These are phyloP conservation scores for Smittium culicis DNA, from an alignment of 371 early-diverging fungal genomes.

Conservation along the genomic window DNA sequence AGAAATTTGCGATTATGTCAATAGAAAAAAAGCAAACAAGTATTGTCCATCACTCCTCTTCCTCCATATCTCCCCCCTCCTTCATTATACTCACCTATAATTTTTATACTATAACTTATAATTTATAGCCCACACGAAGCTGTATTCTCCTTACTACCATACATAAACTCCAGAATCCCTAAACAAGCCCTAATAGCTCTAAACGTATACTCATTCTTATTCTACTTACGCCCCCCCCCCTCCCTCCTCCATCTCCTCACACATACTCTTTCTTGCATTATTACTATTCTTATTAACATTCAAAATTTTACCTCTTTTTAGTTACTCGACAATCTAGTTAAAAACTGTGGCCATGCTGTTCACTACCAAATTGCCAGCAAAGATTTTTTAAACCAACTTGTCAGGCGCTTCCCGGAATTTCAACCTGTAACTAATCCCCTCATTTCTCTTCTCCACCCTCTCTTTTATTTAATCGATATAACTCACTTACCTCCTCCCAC, in stretches of 20 bases:
- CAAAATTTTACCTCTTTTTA: neutral
- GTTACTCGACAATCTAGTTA: slow-evolving; percentile 74
- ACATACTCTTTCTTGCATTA: neutral
- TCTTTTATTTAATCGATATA: neutral
- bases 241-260: neutral
- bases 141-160: slow-evolving; percentile 58
- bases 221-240: too few species aligned
- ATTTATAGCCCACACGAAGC: slow-evolving; percentile 64
- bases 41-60: slow-evolving; percentile 37
- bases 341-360: slow-evolving; percentile 93
- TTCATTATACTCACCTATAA: neutral
- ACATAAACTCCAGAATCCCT: slow-evolving; percentile 55
- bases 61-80: neutral
- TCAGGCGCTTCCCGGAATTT: slow-evolving; percentile 73
- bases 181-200: slow-evolving; percentile 59
- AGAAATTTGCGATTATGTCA: slow-evolving; percentile 87
- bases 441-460: neutral
- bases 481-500: neutral
- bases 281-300: neutral
- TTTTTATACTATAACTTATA: neutral
- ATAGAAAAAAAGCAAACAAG: slow-evolving; percentile 70
- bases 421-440: slow-evolving; percentile 17
- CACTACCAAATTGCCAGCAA: slow-evolving; percentile 84
- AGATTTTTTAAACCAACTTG: slow-evolving; percentile 88
- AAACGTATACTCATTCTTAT: slow-evolving; percentile 33